Evolutionary conservation across 176 grass and related monocot species (phyloP).

Genomic region (Pontederia paniculata): DNA sequence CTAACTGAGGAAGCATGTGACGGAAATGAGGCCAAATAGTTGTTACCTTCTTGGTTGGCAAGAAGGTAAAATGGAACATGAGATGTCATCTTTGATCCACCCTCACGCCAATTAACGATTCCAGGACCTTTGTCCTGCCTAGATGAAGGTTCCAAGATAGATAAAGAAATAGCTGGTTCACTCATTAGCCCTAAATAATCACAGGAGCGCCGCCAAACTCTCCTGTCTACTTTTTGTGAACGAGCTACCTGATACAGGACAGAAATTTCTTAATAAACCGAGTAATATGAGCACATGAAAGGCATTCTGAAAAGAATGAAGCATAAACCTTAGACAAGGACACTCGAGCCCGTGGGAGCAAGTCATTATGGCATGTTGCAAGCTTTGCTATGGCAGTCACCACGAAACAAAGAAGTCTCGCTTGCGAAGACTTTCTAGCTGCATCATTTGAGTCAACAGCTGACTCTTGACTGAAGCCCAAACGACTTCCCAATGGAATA

Average conservation of each 20-base stretch:
- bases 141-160: constrained; percentile 62
- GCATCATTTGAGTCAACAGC: constrained; percentile 52
- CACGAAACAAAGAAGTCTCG: constrained; percentile 88
- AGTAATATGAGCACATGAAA: background rate
- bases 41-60: constrained; percentile 55
- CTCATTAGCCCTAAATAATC: constrained; percentile 91
- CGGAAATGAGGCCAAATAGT: background rate
- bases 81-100: constrained; percentile 75
- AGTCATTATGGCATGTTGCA: constrained; percentile 78
- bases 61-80: constrained; percentile 89
- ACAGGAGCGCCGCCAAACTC: constrained; percentile 73
- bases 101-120: constrained; percentile 79
- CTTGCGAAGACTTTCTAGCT: constrained; percentile 57
- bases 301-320: constrained; percentile 6
- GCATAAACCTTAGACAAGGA: constrained; percentile 65
- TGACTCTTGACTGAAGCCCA: constrained; percentile 61
- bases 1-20: background rate
- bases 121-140: constrained; percentile 54
- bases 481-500: constrained; percentile 43
- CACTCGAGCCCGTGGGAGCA: constrained; percentile 75
- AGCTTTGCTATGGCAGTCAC: constrained; percentile 89
- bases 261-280: constrained; percentile 3
- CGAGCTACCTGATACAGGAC: constrained; percentile 55
- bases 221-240: constrained; percentile 60
- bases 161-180: constrained; percentile 71